Evolutionary conservation across 2,329 filamentous ascomycete genomes (phyloP).

Genomic region (Neurospora crassa): DNA sequence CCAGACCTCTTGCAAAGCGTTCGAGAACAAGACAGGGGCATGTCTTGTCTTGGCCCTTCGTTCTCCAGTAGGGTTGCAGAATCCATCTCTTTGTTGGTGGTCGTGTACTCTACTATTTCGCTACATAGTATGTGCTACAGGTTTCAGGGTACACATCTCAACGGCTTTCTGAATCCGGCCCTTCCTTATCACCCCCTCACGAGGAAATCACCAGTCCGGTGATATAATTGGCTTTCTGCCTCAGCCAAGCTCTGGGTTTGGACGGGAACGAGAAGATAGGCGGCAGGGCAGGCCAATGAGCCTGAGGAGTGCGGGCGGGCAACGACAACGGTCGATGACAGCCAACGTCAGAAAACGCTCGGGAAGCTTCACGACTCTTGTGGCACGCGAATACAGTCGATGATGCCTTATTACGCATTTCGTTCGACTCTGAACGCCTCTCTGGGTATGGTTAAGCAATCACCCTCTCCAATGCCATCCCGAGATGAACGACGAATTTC

Average conservation of each 20-base stretch:
- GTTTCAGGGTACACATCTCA: neutral
- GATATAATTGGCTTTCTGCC: neutral
- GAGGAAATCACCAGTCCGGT: neutral
- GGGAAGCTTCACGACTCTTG: neutral
- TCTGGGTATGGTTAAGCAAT: neutral
- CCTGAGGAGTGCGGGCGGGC: neutral
- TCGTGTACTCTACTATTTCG: no score
- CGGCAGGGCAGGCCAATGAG: neutral
- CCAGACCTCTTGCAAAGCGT: neutral
- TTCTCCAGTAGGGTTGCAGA: neutral
- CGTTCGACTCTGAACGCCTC: neutral
- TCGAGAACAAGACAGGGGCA: neutral
- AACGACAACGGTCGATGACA: neutral
- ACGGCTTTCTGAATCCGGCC: neutral
- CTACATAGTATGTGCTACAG: no score
- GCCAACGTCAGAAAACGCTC: neutral
- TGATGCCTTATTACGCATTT: neutral
- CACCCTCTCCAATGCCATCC: neutral
- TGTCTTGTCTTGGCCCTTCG: neutral
- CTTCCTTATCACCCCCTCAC: neutral
- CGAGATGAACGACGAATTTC: neutral
- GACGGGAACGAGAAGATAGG: neutral
- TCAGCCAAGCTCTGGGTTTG: neutral
- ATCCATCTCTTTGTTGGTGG: neutral
- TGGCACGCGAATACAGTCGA: neutral